Conservation (phyloP, 2,329 filamentous ascomycete species). For the Aspergillus alliaceus region DNA sequence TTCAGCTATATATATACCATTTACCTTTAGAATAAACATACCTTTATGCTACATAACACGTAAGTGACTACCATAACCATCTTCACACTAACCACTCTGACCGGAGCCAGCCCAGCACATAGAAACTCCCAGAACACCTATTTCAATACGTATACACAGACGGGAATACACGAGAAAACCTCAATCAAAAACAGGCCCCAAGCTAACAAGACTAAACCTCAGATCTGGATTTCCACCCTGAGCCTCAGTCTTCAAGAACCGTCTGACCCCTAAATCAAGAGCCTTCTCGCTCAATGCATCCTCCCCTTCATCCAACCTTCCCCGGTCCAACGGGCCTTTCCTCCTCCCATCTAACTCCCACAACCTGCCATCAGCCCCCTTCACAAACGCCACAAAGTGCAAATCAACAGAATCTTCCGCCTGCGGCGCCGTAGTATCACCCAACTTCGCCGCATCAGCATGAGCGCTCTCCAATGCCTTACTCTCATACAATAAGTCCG, state of each 20-base stretch:
- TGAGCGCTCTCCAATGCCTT: slow-evolving; percentile 76
- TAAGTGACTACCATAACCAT: not conserved
- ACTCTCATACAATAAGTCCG: slow-evolving; percentile 74
- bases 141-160: not conserved
- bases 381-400: slow-evolving; percentile 95
- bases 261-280: slow-evolving; percentile 66
- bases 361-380: slow-evolving; percentile 66
- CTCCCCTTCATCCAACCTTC: slow-evolving; percentile 58
- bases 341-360: slow-evolving; percentile 80
- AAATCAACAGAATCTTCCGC: slow-evolving; percentile 83
- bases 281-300: slow-evolving; percentile 76
- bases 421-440: slow-evolving; percentile 75
- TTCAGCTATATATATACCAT: too few relatives aligned
- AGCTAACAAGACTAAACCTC: slow-evolving; percentile 63
- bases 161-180: not conserved
- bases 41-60: not conserved
- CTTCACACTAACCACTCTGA: not conserved
- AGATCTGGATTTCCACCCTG: slow-evolving; percentile 57
- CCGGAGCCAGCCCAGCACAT: not conserved
- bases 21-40: too few relatives aligned
- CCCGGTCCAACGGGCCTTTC: slow-evolving; percentile 71
- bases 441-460: slow-evolving; percentile 70
- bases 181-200: slow-evolving; percentile 57
- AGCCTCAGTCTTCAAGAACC: slow-evolving; percentile 59
- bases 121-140: not conserved